A percentile compares a stretch with the other conserved stretches of the same genome.
phyloP scores from a whole-genome alignment of 164 flowering plant genomes.

The Vitis amurensis region DNA sequence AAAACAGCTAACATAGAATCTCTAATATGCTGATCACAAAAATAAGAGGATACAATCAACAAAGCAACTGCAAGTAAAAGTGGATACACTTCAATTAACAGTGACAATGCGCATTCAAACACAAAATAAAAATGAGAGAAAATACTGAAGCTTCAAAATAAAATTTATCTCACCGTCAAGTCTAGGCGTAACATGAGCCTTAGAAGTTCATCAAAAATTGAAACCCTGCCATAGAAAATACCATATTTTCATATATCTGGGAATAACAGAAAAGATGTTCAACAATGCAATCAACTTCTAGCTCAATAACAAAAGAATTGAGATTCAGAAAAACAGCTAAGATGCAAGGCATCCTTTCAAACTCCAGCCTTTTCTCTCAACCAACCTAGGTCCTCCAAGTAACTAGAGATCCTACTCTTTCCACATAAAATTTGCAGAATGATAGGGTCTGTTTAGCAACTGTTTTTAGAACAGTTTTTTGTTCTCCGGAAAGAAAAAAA shows the following conservation, averaged over 20 bases:
- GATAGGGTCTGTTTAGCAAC: no score
- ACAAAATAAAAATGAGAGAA: not conserved
- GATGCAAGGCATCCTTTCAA: no score
- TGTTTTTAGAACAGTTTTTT: no score
- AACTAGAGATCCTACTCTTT: no score
- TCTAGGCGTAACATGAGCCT: conserved; percentile 61
- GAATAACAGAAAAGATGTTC: not conserved
- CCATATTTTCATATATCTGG: not conserved
- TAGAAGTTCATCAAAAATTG: conserved; percentile 55
- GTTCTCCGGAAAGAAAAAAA: no score
- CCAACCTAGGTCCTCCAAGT: no score
- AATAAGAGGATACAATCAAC: not conserved
- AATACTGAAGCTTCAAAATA: not conserved
- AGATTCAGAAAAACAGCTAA: no score
- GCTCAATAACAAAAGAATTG: no score
- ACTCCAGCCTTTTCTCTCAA: no score
- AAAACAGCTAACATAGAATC: not conserved
- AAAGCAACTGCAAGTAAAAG: not conserved
- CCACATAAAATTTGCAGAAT: no score
- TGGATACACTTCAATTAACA: not conserved
- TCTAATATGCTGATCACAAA: not conserved
- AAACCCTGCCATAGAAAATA: conserved; percentile 41
- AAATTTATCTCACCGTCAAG: conserved; percentile 47
- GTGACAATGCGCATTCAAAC: not conserved
- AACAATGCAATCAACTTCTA: not conserved